Evolutionary conservation across 1,284 basidiomycete genomes (phyloP), one percentile per base, ranked within the genome.

Genomic region (Sanghuangporus weigelae): DNA sequence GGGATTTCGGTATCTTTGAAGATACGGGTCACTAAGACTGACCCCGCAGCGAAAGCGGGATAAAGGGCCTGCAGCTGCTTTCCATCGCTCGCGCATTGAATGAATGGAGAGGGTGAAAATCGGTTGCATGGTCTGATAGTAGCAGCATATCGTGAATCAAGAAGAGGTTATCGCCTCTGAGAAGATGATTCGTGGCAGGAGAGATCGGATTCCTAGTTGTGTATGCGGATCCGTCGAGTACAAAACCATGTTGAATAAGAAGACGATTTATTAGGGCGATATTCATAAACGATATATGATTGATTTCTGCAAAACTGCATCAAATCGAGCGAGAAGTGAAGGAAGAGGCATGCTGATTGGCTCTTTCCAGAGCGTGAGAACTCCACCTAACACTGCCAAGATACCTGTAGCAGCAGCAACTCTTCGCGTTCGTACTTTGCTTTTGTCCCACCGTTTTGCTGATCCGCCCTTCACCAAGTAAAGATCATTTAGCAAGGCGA

Each of bases 291-390:
- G 53, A 46, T 54, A 64, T 16, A 64, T 16, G 8, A 72, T 68
- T 3, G 76, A 80, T 39, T 70, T 67, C 0, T 62, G 60, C 53
- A 79, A 72, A 6, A 73, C 74, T 16, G 74, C 74, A 26, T 70
- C 73, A 67, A 83, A 86, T 26, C 85, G 76, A 48, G 73, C 74
- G 4, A 76, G 74, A n/a, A 79, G 77, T 2, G 80, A 82, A 10
- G 79, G 69, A 60, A 89, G 79, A 8, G 80, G 73, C 77, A 83
- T 77, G n/a, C 36, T 46, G 6, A 80, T 63, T 1, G 85, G 85
- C 67, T 91, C 89, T 49, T 71, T 75, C 31, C 81, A 80, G 42
- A 91, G 66, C 4, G 76, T 68, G 65, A 75, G 81, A 12, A 89
- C 67, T 0, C 89, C 88, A 3, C 80, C 69, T 11, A 87, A 67